These are phyloP conservation scores for Patellifolia procumbens DNA, from an alignment of 179 eudicot genomes.

Conservation along the genomic window DNA sequence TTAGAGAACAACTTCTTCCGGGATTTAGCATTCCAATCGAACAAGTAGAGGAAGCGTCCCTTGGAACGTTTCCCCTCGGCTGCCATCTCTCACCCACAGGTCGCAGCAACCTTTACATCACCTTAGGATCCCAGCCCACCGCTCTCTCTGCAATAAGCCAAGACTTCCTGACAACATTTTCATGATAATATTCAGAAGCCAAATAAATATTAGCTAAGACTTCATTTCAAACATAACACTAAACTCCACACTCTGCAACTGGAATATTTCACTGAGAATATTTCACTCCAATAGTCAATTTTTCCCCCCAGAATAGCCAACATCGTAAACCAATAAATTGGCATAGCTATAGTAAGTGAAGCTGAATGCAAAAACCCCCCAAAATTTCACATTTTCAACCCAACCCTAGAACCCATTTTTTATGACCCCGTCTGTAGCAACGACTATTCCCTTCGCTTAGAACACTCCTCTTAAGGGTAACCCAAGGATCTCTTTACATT, in stretches of 20 bases:
- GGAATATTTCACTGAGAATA: neutral
- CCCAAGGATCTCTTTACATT: no score
- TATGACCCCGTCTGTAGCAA: no score
- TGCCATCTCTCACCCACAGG: slow-evolving; percentile 53
- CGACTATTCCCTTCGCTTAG: no score
- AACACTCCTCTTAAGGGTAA: no score
- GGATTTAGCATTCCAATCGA: slow-evolving; percentile 93
- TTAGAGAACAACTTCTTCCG: slow-evolving; percentile 75
- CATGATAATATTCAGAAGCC: neutral
- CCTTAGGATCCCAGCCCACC: slow-evolving; percentile 6
- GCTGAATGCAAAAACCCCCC: neutral
- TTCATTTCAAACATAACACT: neutral
- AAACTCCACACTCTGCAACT: slow-evolving; percentile 11
- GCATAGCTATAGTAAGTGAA: neutral
- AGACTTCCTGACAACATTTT: slow-evolving; percentile 8
- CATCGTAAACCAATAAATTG: neutral
- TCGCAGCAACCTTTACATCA: slow-evolving; percentile 30
- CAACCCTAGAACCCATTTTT: neutral
- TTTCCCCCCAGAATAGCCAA: neutral
- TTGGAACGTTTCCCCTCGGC: slow-evolving; percentile 62
- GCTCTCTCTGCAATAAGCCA: slow-evolving; percentile 17
- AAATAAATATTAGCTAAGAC: neutral
- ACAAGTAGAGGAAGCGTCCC: slow-evolving; percentile 85
- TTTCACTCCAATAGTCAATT: neutral
- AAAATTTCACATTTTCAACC: slow-evolving; percentile 6